phyloP scores from a whole-genome alignment of 495 filamentous ascomycete species.

The Podospora pseudopauciseta region DNA sequence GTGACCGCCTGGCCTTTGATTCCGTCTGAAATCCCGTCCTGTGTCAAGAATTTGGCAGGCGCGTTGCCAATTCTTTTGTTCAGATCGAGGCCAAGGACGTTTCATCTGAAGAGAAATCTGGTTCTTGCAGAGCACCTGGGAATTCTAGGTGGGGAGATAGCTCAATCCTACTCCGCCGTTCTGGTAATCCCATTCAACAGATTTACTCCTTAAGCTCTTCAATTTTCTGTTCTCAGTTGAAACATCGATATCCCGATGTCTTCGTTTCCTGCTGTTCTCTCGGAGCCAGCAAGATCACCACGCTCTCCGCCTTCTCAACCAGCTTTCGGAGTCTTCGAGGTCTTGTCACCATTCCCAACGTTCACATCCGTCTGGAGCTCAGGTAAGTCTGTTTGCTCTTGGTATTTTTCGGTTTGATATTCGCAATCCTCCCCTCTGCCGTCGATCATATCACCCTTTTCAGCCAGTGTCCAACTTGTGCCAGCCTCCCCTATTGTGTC shows the following conservation, averaged over 20 bases:
- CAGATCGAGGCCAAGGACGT: background rate
- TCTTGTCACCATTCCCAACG: background rate
- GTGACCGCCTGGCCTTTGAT: background rate
- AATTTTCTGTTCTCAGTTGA: background rate
- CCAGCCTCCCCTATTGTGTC: background rate
- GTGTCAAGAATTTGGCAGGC: background rate
- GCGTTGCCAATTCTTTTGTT: background rate
- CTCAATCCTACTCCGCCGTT: background rate
- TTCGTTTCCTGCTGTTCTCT: background rate
- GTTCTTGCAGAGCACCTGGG: background rate
- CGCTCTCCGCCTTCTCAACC: background rate
- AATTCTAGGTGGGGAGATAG: background rate
- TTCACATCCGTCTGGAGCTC: background rate
- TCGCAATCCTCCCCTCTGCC: background rate
- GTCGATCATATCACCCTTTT: background rate
- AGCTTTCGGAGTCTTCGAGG: background rate
- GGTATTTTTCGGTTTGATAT: background rate
- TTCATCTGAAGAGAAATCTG: background rate
- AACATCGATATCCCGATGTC: background rate
- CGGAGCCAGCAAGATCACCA: background rate
- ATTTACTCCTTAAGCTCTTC: background rate
- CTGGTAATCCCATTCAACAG: background rate
- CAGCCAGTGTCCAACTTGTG: background rate
- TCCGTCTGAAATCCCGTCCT: background rate
- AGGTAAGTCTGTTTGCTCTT: background rate